Evolutionary conservation across 805 yeast genomes (phyloP).

Genomic region (Monosporozyma servazzii): DNA sequence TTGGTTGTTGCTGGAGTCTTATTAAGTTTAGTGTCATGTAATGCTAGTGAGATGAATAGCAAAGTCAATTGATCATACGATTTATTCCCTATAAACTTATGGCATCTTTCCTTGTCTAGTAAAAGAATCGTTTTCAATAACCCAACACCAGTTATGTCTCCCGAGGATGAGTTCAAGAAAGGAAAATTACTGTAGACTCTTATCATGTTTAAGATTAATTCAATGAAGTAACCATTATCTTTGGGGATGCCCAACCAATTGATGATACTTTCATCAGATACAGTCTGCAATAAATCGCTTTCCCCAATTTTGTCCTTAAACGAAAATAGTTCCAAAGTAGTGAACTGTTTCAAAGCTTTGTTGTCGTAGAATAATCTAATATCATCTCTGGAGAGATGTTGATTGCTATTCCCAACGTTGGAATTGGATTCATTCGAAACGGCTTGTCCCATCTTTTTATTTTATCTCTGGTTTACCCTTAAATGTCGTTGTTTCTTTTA

Average conservation of each 20-base stretch:
- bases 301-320: slow-evolving; percentile 15
- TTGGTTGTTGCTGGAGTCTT: not conserved
- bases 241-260: slow-evolving; percentile 32
- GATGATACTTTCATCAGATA: slow-evolving; percentile 24
- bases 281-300: slow-evolving; percentile 17
- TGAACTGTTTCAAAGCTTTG: slow-evolving; percentile 12
- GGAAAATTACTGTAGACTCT: slow-evolving; percentile 43
- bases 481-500: not conserved
- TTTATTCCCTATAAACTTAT: slow-evolving; percentile 27
- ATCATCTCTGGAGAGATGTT: not conserved
- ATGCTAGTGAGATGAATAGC: slow-evolving; percentile 40
- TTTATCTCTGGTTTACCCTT: not conserved
- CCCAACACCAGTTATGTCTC: slow-evolving; percentile 32
- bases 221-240: slow-evolving; percentile 23
- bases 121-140: slow-evolving; percentile 37
- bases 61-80: slow-evolving; percentile 36
- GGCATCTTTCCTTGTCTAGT: slow-evolving; percentile 37
- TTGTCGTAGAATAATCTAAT: not conserved
- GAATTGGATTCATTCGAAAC: slow-evolving; percentile 6
- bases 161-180: slow-evolving; percentile 31
- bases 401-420: not conserved
- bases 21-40: slow-evolving; percentile 6
- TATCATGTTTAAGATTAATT: slow-evolving; percentile 34
- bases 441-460: slow-evolving; percentile 19
- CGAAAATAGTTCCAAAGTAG: slow-evolving; percentile 18